These are phyloP conservation scores for Microsporum audouinii DNA, from an alignment of 2,329 filamentous ascomycete genomes.

Conservation along the genomic window DNA sequence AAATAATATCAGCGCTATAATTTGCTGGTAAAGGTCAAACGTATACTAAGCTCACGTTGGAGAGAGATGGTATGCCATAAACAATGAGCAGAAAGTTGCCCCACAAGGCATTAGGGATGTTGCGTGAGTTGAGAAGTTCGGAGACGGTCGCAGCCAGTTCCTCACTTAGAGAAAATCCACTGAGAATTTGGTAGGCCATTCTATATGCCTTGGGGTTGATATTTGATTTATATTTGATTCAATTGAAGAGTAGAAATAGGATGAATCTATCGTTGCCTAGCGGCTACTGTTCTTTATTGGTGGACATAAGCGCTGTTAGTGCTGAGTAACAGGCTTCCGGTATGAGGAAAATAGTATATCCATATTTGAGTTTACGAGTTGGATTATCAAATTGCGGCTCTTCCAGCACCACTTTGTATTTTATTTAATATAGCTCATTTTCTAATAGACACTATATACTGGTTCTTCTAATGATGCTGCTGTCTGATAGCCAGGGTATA, in stretches of 20 bases:
- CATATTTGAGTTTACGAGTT: neutral
- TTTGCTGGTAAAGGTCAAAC: neutral
- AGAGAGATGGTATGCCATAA: slow-evolving; percentile 12
- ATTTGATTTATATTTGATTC: neutral
- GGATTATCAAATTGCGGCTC: neutral
- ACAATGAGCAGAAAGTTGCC: slow-evolving; percentile 23
- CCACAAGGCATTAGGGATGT: slow-evolving; percentile 20
- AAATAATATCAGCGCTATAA: neutral
- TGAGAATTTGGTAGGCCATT: neutral
- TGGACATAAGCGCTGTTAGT: neutral
- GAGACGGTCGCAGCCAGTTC: neutral
- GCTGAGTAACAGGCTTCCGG: neutral
- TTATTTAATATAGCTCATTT: neutral
- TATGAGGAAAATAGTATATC: neutral
- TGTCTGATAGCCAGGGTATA: neutral
- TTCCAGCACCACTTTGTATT: neutral
- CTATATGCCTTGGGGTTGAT: slow-evolving; percentile 24
- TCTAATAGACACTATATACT: neutral
- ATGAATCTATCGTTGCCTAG: no score
- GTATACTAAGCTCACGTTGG: neutral
- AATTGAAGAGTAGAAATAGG: no score
- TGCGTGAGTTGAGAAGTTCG: slow-evolving; percentile 12
- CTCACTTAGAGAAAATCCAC: neutral
- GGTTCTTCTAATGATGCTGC: neutral
- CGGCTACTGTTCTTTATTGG: neutral